Base-by-base conservation (phyloP, 164 flowering plant species). In the Brasenia schreberi region DNA sequence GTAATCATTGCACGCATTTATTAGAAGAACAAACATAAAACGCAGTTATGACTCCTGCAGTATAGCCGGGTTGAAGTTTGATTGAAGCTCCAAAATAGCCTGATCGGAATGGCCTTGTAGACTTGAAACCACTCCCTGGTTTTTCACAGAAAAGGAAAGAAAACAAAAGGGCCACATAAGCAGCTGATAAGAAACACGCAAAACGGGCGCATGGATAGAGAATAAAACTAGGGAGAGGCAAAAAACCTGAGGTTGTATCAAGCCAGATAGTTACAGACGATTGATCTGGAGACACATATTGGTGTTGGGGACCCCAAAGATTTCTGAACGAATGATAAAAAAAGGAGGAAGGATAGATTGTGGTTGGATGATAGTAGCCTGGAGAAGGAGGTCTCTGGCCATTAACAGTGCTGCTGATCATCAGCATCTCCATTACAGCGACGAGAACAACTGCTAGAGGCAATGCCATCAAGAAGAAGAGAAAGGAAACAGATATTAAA, bases 1-100 rank as follows among this genome's bases (percentile, higher is more conserved):
- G 39, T 33, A 33, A 33, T 33, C 39, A 33, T 33, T 33, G 39
- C 39, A 33, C 39, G 39, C 39, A 33, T 33, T 33, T 33, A 33
- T 12, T 12, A 2, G 60, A 58, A 4, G 18, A 14, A 58, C 63
- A 12, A 11, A 87, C 94, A 71, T 87, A 87, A 66, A 87, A 84
- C 18, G 90, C 81, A 64, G 94, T 87, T 5, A 87, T 87, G 5
- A 87, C 94, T 72, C 94, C 94, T n/a, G 94, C 94, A 59, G 94
- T 87, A 69, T 87, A 87, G 65, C 94, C 94, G 19, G 81, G 79
- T 53, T 87, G 90, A 42, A 87, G 86, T 72, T 83, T 85, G 59
- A 87, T 86, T 63, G 87, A 79, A 1, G 90, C 81, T 6, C 94
- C 94, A 66, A 87, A 87, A 64, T 86, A 87, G n/a, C 94, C 94